These are phyloP conservation scores for Populus hybrid DNA, from an alignment of 441 rosid genomes.

Conservation along the genomic window DNA sequence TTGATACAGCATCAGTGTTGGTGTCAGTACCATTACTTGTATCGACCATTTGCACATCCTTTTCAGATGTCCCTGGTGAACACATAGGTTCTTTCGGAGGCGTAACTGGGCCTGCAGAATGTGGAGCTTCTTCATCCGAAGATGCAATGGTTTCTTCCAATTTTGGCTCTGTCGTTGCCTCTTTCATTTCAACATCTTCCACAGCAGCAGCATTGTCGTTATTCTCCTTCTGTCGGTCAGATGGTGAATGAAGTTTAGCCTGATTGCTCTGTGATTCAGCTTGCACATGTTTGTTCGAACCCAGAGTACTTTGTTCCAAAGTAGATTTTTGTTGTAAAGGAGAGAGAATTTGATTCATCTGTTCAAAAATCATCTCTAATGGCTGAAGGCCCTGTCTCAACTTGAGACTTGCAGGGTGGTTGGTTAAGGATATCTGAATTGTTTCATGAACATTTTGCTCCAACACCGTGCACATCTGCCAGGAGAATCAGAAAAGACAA, in stretches of 20 bases:
- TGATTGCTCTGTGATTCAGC: constrained; percentile 20
- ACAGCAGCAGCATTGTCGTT: constrained; percentile 6
- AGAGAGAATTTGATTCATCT: constrained; percentile 46
- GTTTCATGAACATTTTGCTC: constrained; percentile 51
- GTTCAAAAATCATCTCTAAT: constrained; percentile 37
- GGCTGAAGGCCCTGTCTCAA: constrained; percentile 50
- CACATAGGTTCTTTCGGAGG: background rate
- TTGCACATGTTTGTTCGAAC: constrained; percentile 16
- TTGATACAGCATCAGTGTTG: constrained; percentile 13
- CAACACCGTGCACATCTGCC: constrained; percentile 65
- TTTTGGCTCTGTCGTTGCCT: constrained; percentile 2
- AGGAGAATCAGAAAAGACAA: constrained; percentile 5
- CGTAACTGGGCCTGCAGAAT: constrained; percentile 2
- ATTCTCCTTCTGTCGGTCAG: constrained; percentile 14
- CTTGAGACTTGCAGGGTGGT: constrained; percentile 40
- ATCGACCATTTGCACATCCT: constrained; percentile 23
- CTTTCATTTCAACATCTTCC: constrained; percentile 27
- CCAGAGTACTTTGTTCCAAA: constrained; percentile 10
- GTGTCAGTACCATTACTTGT: constrained; percentile 15
- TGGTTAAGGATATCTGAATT: constrained; percentile 36
- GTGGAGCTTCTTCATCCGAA: background rate
- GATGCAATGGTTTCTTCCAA: background rate
- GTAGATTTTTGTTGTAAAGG: constrained; percentile 13
- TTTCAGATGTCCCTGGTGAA: background rate
- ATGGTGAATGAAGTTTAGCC: constrained; percentile 15